Evolutionary conservation across 495 filamentous ascomycete species (phyloP).

Genomic region (Penicillium canescens): DNA sequence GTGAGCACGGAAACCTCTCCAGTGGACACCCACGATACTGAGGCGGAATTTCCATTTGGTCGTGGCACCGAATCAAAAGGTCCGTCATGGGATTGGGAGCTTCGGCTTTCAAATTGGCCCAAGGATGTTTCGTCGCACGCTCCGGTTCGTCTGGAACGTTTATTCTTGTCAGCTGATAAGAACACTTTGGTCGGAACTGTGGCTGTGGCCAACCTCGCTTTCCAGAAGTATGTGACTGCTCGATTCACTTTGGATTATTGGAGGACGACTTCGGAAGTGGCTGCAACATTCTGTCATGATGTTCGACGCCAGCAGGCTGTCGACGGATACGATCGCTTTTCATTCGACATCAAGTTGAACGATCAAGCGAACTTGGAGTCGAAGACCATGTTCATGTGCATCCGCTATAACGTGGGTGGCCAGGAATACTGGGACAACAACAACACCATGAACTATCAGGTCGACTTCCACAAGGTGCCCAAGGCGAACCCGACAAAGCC

Average conservation of each 20-base stretch:
- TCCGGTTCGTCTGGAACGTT: slow-evolving; percentile 74
- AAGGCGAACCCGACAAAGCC: slow-evolving; percentile 56
- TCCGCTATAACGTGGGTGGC: slow-evolving; percentile 82
- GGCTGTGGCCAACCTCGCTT: slow-evolving; percentile 84
- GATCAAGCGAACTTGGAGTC: slow-evolving; percentile 87
- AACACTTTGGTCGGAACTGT: slow-evolving; percentile 80
- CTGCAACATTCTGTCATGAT: slow-evolving; percentile 82
- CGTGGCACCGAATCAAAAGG: slow-evolving; percentile 45
- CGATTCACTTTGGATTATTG: slow-evolving; percentile 96
- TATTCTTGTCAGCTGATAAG: slow-evolving; percentile 85
- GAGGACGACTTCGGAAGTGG: slow-evolving; percentile 95
- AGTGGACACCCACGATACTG: slow-evolving; percentile 79
- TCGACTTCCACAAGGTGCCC: slow-evolving; percentile 80
- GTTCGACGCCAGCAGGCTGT: slow-evolving; percentile 64
- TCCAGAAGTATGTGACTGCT: slow-evolving; percentile 83
- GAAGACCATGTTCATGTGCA: slow-evolving; percentile 89
- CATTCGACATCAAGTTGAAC: slow-evolving; percentile 89
- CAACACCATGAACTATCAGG: slow-evolving; percentile 76
- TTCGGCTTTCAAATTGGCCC: slow-evolving; percentile 82
- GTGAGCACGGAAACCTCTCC: slow-evolving; percentile 96
- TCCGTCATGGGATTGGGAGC: slow-evolving; percentile 80
- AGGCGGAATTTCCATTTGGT: slow-evolving; percentile 83
- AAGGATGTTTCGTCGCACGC: slow-evolving; percentile 62
- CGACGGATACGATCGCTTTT: slow-evolving; percentile 81
- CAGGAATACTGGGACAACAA: slow-evolving; percentile 98